Percentiles rank a stretch among this genome's conserved stretches.
phyloP scores from a whole-genome alignment of 805 yeast species.

The Gaillardinia entomophila region DNA sequence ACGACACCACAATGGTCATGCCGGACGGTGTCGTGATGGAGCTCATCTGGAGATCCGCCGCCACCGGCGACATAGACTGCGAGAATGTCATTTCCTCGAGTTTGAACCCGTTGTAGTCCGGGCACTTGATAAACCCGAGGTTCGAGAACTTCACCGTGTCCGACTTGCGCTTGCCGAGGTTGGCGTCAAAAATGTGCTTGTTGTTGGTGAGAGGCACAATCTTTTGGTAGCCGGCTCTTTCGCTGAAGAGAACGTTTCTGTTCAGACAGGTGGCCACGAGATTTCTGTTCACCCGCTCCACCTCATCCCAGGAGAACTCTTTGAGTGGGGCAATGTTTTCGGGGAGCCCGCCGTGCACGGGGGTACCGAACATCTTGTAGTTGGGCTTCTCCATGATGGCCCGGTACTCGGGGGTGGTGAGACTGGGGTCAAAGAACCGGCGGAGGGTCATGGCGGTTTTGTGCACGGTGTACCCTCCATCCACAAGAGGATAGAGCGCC shows the following conservation, averaged over 20 bases:
- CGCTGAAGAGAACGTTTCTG: constrained; percentile 16
- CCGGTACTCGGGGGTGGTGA: constrained; percentile 10
- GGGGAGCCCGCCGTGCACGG: constrained; percentile 27
- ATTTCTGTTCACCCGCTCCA: constrained; percentile 12
- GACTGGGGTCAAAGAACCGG: constrained; percentile 12
- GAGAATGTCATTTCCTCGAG: constrained; percentile 27
- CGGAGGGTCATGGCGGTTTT: constrained; percentile 30
- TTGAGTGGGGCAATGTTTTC: constrained; percentile 24
- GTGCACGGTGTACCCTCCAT: constrained; percentile 15
- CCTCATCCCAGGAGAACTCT: constrained; percentile 29
- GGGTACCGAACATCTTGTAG: constrained; percentile 25
- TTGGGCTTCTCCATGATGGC: constrained; percentile 9
- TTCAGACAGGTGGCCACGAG: constrained; percentile 14
- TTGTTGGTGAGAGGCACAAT: constrained; percentile 11
- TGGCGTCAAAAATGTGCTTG: constrained; percentile 14
- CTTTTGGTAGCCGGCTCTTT: constrained; percentile 12
- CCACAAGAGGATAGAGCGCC: constrained; percentile 21
- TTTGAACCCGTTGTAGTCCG: constrained; percentile 13
- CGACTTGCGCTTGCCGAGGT: constrained; percentile 17
- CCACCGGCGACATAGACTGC: constrained; percentile 29
- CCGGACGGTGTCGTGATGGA: constrained; percentile 24
- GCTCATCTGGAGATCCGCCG: constrained; percentile 29
- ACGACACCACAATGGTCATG: constrained; percentile 27
- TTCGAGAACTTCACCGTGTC: constrained; percentile 33
- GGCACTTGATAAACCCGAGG: constrained; percentile 21